Conservation (phyloP, 139 green algal species). For the Pleodorina starrii region DNA sequence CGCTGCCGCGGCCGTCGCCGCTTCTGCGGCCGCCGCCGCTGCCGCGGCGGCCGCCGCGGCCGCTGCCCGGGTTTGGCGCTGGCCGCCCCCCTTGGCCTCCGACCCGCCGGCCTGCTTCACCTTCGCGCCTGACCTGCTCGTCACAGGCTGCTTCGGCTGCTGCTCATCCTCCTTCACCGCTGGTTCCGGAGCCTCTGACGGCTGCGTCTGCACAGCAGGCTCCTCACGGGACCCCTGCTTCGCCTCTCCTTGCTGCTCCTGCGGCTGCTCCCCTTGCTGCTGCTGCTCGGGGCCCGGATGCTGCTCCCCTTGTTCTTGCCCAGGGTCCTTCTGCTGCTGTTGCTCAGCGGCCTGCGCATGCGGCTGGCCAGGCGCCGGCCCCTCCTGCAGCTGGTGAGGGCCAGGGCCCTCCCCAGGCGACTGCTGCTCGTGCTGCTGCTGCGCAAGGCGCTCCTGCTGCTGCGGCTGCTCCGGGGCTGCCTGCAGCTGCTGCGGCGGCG, state of each 20-base stretch:
- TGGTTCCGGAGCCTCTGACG: background rate
- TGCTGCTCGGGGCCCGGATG: background rate
- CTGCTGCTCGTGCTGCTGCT: background rate
- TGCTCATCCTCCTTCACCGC: background rate
- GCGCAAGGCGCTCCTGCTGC: background rate
- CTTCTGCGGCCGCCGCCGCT: background rate
- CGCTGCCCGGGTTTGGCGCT: background rate
- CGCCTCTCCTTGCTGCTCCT: background rate
- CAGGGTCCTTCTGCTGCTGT: too few relatives aligned
- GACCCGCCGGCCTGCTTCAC: background rate
- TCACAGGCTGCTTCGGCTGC: background rate
- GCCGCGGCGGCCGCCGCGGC: background rate
- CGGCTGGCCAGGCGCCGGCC: background rate
- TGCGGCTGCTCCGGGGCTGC: background rate
- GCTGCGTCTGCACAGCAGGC: background rate
- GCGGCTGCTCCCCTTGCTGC: background rate
- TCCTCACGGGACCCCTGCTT: background rate
- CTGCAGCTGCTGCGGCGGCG: too few relatives aligned
- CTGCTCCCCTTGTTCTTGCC: too few relatives aligned
- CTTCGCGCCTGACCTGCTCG: background rate
- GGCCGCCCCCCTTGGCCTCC: background rate
- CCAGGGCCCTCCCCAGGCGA: background rate
- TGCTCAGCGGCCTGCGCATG: background rate
- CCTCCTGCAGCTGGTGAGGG: background rate
- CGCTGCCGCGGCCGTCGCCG: background rate